Base-by-base conservation (phyloP, 768 basidiomycete genomes). In the Gymnopilus junonius region DNA sequence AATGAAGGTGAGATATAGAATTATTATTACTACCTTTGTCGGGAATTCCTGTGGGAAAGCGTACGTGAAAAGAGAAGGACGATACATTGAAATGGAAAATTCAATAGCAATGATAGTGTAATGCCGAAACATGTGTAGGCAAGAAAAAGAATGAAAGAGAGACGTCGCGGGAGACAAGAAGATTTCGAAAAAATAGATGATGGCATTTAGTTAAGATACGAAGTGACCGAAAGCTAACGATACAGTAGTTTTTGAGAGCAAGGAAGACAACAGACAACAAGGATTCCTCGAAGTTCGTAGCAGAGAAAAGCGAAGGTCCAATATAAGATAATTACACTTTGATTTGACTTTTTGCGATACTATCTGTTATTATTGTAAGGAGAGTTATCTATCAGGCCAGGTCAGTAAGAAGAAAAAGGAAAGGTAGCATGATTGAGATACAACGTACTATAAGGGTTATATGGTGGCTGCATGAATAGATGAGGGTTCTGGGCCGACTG, bases 391-490 rank as follows among this genome's bases (percentile, higher is more conserved):
- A 27, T 32, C 23, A 32, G 17, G 10, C 31, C 7, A 51, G 17
- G 48, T 51, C n/a, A 51, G 48, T 8, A 25, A 10, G 20, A 39
- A 17, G 31, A 34, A 31, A 35, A 29, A 56, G 37, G n/a, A 37
- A 39, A 40, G n/a, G 29, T 21, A 31, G n/a, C n/a, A 59, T 48
- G 35, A 53, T 37, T 45, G 8, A 39, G 48, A 58, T 48, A 53
- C 23, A 48, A 65, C 68, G 23, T 35, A 73, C 70, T 70, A 62
- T 73, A 73, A 43, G 71, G 56, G 55, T 58, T 68, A 58, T 72
- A 74, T 32, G 71, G 71, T 40, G 69, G 69, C 20, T 65, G 34
- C 27, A 74, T 59, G 55, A 71, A 74, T 51, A 74, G 67, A 20
- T 65, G 68, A n/a, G 65, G 55, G 6, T 61, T 54, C 23, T 63